phyloP scores from a whole-genome alignment of 305 asterid species.

The Ajuga reptans region DNA sequence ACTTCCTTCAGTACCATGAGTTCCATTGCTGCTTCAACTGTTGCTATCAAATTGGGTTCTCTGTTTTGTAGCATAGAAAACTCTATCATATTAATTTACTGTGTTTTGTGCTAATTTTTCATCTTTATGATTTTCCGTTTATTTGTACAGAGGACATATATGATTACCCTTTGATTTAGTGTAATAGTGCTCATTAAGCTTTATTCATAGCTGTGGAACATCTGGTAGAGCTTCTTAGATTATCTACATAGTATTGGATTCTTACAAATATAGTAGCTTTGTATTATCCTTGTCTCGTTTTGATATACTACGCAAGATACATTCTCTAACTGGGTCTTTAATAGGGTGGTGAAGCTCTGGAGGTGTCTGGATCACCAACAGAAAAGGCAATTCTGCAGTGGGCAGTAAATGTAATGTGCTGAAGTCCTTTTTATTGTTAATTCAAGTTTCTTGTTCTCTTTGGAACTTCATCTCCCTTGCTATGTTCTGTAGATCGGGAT shows the following conservation, averaged over 20 bases:
- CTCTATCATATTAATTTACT: neutral
- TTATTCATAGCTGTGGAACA: neutral
- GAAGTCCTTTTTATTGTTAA: slow-evolving; percentile 5
- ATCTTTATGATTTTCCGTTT: neutral
- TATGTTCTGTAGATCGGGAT: slow-evolving; percentile 62
- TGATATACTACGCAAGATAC: neutral
- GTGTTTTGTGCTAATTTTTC: neutral
- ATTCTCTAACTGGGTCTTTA: slow-evolving; percentile 15
- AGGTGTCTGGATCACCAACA: slow-evolving; percentile 91
- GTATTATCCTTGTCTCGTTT: neutral
- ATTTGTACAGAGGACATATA: neutral
- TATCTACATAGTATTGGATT: neutral
- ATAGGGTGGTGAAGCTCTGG: slow-evolving; percentile 62
- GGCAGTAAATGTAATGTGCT: slow-evolving; percentile 55
- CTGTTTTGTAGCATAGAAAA: neutral
- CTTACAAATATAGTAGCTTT: neutral
- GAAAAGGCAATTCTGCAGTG: slow-evolving; percentile 94
- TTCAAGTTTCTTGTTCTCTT: neutral
- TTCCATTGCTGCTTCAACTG: neutral
- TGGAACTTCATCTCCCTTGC: slow-evolving; percentile 18
- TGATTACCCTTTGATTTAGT: neutral
- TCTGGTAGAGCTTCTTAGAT: neutral
- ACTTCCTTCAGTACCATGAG: neutral
- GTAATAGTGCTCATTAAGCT: neutral
- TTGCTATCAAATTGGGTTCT: neutral